Evolutionary conservation across 1,284 basidiomycete species (phyloP).

Genomic region (Coniferiporia weirii): DNA sequence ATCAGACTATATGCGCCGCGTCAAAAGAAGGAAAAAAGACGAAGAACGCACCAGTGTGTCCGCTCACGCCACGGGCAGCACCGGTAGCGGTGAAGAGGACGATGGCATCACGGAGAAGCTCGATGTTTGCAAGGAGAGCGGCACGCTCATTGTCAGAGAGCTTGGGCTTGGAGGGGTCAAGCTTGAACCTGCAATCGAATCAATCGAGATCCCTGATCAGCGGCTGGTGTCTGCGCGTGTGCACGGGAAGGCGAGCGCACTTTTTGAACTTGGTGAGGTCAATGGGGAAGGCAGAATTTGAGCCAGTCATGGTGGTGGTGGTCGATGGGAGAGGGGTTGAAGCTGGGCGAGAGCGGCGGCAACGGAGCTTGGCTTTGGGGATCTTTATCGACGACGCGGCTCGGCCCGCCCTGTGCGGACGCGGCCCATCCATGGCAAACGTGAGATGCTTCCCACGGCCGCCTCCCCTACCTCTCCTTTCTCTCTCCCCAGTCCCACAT

Average conservation of each 20-base stretch:
- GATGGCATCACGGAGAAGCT: slow-evolving; percentile 76
- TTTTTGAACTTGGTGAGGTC: slow-evolving; percentile 72
- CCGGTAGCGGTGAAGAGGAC: slow-evolving; percentile 80
- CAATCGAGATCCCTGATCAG: slow-evolving; percentile 13
- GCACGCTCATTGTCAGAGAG: slow-evolving; percentile 56
- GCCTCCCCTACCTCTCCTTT: not conserved
- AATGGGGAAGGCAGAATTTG: slow-evolving; percentile 57
- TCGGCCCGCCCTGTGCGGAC: not conserved
- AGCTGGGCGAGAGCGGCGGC: not conserved
- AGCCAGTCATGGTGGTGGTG: slow-evolving; percentile 33
- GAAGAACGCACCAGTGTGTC: slow-evolving; percentile 59
- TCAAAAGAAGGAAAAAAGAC: slow-evolving; percentile 8
- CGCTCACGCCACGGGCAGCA: slow-evolving; percentile 75
- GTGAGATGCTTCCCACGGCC: slow-evolving; percentile 10
- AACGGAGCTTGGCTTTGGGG: not conserved
- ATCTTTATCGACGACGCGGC: slow-evolving; percentile 15
- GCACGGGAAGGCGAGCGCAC: slow-evolving; percentile 31
- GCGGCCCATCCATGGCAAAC: not conserved
- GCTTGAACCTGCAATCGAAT: slow-evolving; percentile 45
- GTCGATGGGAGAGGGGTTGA: not conserved
- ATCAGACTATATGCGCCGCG: slow-evolving; percentile 15
- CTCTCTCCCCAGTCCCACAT: too few relatives aligned
- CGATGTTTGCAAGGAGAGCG: slow-evolving; percentile 62
- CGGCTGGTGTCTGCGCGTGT: not conserved
- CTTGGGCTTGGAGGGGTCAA: slow-evolving; percentile 62